A percentile compares a stretch with the other conserved stretches of the same genome.
phyloP scores from a whole-genome alignment of 805 yeast genomes.

The Candida broadrunensis region DNA sequence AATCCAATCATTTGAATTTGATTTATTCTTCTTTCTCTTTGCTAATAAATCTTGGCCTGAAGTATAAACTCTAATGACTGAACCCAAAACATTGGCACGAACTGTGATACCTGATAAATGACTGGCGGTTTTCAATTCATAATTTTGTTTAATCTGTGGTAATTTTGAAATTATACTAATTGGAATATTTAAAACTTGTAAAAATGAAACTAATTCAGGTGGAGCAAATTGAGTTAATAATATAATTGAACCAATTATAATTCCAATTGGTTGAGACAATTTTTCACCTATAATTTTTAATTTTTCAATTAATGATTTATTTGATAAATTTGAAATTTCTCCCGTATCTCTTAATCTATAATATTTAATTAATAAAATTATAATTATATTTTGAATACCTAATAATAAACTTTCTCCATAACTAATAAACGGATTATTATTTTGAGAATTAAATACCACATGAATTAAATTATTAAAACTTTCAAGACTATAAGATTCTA shows the following conservation, averaged over 20 bases:
- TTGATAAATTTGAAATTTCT: conserved; percentile 11
- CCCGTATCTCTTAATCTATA: conserved; percentile 20
- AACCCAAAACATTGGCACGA: conserved; percentile 39
- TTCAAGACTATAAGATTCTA: conserved; percentile 34
- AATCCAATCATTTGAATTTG: conserved; percentile 22
- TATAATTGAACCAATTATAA: conserved; percentile 23
- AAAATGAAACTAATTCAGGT: conserved; percentile 18
- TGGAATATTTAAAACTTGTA: conserved; percentile 39
- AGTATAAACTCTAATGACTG: conserved; percentile 38
- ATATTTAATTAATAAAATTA: conserved; percentile 33
- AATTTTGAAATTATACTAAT: conserved; percentile 33
- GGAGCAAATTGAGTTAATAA: conserved; percentile 33
- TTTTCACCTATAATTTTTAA: conserved; percentile 11
- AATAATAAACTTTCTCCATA: conserved; percentile 40
- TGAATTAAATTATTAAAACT: conserved; percentile 35
- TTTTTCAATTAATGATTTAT: conserved; percentile 11
- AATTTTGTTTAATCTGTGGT: conserved; percentile 38
- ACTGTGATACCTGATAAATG: conserved; percentile 39
- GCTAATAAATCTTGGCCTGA: conserved; percentile 26
- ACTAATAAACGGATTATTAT: conserved; percentile 29
- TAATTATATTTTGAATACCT: conserved; percentile 37
- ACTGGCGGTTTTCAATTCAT: conserved; percentile 29
- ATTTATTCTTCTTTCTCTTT: conserved; percentile 16
- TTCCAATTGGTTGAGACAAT: conserved; percentile 23
- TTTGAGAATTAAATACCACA: conserved; percentile 35